Evolutionary conservation across 1,284 basidiomycete species (phyloP).

Genomic region (Cryptococcus wingfieldii): DNA sequence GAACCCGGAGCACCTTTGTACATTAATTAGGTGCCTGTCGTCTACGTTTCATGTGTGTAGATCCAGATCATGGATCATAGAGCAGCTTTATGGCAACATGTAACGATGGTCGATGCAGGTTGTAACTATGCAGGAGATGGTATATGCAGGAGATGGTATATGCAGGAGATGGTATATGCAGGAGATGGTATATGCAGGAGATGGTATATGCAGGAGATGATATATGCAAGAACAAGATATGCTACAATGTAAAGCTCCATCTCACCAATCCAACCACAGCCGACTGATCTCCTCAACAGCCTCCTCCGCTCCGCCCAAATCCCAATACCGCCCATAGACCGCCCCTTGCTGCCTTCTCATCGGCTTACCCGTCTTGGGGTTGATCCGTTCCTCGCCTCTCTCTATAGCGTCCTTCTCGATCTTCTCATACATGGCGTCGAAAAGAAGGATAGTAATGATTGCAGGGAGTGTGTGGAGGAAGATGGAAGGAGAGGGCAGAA

Average conservation of each 20-base stretch:
- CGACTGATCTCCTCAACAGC: background rate
- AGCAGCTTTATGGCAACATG: background rate
- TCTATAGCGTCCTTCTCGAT: constrained; percentile 32
- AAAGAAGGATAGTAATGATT: constrained; percentile 62
- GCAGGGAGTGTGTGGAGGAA: constrained; percentile 68
- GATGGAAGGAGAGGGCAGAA: constrained; percentile 52
- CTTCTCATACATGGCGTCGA: constrained; percentile 57
- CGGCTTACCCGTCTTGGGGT: constrained; percentile 41
- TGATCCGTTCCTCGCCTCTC: constrained; percentile 29
- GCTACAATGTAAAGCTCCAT: background rate
- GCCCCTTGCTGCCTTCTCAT: constrained; percentile 19
- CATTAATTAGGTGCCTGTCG: too few species aligned
- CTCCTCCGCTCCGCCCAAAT: constrained; percentile 9
- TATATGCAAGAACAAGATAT: background rate
- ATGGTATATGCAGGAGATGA: too few species aligned
- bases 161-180: too few species aligned
- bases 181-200: background rate
- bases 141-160: background rate
- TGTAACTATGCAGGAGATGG: too few species aligned
- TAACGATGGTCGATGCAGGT: background rate
- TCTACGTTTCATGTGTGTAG: too few species aligned
- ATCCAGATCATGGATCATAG: too few species aligned
- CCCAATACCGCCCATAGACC: constrained; percentile 18
- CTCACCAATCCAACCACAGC: too few species aligned
- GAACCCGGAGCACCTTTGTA: too few species aligned